phyloP scores from a whole-genome alignment of 2,329 filamentous ascomycete genomes.

The Coniochaeta sp. region DNA sequence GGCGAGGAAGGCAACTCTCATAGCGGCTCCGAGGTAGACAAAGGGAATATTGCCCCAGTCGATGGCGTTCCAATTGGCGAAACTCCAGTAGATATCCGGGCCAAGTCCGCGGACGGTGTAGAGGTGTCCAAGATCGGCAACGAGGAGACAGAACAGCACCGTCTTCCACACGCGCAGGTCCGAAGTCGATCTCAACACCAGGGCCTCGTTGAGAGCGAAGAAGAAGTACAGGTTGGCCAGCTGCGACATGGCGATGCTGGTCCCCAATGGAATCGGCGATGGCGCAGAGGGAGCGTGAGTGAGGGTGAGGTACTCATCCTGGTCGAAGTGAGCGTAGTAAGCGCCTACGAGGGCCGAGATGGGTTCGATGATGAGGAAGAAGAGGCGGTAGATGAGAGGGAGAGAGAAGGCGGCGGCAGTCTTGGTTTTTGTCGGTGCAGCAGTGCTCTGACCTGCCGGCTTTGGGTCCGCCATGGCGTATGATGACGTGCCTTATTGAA shows the following conservation, averaged over 20 bases:
- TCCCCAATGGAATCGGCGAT: slow-evolving; percentile 45
- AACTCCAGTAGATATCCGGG: slow-evolving; percentile 54
- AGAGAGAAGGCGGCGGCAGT: slow-evolving; percentile 32
- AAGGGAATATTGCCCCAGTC: slow-evolving; percentile 63
- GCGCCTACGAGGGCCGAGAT: slow-evolving; percentile 45
- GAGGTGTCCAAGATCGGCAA: slow-evolving; percentile 73
- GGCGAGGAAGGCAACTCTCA: slow-evolving; percentile 51
- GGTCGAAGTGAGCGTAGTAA: slow-evolving; percentile 42
- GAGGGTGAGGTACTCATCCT: slow-evolving; percentile 53
- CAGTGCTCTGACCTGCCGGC: background rate
- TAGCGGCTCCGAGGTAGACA: slow-evolving; percentile 57
- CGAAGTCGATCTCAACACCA: slow-evolving; percentile 62
- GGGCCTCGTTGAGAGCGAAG: slow-evolving; percentile 69
- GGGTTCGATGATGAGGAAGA: slow-evolving; percentile 70
- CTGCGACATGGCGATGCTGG: slow-evolving; percentile 63
- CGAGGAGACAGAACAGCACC: slow-evolving; percentile 57
- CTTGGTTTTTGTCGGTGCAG: background rate
- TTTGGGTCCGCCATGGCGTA: background rate
- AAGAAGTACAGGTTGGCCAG: slow-evolving; percentile 73
- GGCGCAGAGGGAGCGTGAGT: slow-evolving; percentile 50
- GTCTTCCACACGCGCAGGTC: slow-evolving; percentile 65
- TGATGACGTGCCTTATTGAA: too few relatives aligned
- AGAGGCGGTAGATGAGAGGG: slow-evolving; percentile 57
- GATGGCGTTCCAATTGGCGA: slow-evolving; percentile 57
- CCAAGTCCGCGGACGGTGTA: slow-evolving; percentile 58